Conservation (phyloP, 495 filamentous ascomycete genomes). For the Rhizodiscina lignyota region DNA sequence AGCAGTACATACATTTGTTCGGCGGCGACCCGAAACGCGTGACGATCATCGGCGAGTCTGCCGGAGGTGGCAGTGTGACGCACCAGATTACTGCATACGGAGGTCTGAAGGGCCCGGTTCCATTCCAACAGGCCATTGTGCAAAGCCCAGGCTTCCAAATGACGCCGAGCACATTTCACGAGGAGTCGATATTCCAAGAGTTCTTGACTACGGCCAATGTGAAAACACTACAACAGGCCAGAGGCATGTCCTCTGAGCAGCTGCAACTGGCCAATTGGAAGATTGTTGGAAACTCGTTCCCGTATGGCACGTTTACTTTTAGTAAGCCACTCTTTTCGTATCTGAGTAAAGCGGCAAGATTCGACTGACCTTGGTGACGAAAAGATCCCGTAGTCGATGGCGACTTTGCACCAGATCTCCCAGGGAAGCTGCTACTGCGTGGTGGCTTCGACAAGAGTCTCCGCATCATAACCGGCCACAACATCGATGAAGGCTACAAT, state of each 20-base stretch:
- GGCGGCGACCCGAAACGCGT: conserved; percentile 49
- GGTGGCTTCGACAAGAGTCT: conserved; percentile 37
- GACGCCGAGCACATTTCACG: conserved; percentile 18
- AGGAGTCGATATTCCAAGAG: conserved; percentile 25
- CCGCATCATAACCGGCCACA: conserved; percentile 37
- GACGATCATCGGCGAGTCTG: conserved; percentile 52
- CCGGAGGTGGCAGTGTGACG: conserved; percentile 48
- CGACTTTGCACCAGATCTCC: conserved; percentile 34
- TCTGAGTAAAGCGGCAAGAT: no score
- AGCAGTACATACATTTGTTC: conserved; percentile 48
- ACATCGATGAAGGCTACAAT: conserved; percentile 32
- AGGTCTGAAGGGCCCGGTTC: conserved; percentile 14
- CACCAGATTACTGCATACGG: conserved; percentile 40
- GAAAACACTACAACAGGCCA: conserved; percentile 29
- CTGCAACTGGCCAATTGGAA: no score
- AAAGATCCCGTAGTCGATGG: conserved; percentile 42
- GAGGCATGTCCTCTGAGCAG: conserved; percentile 25
- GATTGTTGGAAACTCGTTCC: no score
- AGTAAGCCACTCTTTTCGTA: no score
- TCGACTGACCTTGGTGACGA: no score
- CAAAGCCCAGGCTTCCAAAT: conserved; percentile 32
- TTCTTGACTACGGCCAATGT: conserved; percentile 33
- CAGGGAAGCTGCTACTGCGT: conserved; percentile 34
- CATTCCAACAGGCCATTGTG: conserved; percentile 20
- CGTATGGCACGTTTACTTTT: no score